phyloP scores from a whole-genome alignment of 2,329 filamentous ascomycete genomes.

The Botrytis tulipae region DNA sequence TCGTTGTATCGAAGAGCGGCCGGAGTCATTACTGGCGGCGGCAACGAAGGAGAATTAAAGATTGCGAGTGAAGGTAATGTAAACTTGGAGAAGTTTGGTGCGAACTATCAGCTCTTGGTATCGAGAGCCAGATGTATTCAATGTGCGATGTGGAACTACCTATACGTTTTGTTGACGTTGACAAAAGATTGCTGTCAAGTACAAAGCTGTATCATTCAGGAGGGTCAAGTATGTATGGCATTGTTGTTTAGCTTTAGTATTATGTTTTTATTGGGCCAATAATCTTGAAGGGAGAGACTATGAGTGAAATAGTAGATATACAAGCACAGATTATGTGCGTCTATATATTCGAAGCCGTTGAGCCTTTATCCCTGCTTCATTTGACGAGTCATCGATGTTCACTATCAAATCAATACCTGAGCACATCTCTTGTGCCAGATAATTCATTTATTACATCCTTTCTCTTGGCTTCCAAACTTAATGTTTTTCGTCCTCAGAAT shows the following conservation, averaged over 20 bases:
- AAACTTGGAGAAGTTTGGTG: not conserved
- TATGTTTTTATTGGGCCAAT: not conserved
- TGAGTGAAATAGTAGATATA: not conserved
- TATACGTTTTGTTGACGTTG: too few species aligned
- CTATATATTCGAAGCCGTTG: not conserved
- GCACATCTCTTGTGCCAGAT: too few species aligned
- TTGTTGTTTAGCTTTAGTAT: not conserved
- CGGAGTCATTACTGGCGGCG: not conserved
- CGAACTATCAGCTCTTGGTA: not conserved
- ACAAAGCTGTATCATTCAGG: not conserved
- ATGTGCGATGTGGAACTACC: not conserved
- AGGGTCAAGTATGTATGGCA: not conserved
- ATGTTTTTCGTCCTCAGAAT: not conserved
- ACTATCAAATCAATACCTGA: not conserved
- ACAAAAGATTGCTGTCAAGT: too few species aligned
- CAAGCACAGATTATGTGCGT: not conserved
- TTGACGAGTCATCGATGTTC: rapidly evolving
- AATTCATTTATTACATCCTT: rapidly evolving
- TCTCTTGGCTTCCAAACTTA: not conserved
- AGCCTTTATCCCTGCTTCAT: not conserved
- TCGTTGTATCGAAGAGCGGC: not conserved
- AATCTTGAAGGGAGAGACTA: not conserved
- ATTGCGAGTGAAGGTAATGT: not conserved
- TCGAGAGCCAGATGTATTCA: not conserved
- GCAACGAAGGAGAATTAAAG: not conserved